phyloP scores from a whole-genome alignment of 1,139 yeast genomes.

The Debaryomycetaceae sp. region DNA sequence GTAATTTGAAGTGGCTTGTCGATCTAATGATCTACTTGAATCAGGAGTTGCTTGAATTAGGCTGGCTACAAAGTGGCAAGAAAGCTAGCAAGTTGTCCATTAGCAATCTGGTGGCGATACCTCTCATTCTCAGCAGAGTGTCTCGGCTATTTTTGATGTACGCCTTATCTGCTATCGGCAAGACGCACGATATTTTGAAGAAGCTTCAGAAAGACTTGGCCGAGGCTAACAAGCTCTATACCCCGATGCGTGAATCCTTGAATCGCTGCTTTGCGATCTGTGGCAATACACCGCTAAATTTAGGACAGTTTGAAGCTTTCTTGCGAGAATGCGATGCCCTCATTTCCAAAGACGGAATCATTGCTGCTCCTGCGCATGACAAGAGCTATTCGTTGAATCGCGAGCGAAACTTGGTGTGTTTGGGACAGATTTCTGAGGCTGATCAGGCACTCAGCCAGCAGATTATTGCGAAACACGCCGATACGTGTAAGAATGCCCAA shows the following conservation, averaged over 20 bases:
- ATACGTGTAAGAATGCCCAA: conserved; percentile 25
- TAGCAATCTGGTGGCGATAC: conserved; percentile 32
- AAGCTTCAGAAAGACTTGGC: conserved; percentile 31
- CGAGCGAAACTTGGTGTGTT: conserved; percentile 60
- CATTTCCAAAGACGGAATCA: conserved; percentile 19
- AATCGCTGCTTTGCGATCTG: conserved; percentile 44
- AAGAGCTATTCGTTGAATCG: conserved; percentile 29
- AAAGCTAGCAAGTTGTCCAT: conserved; percentile 14
- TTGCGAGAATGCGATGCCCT: conserved; percentile 38
- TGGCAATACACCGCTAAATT: conserved; percentile 44
- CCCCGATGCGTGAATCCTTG: conserved; percentile 46
- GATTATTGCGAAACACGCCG: conserved; percentile 23
- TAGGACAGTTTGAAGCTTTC: conserved; percentile 53
- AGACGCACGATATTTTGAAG: conserved; percentile 50
- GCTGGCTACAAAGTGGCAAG: conserved; percentile 12
- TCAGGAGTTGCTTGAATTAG: conserved; percentile 50
- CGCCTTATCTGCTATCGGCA: conserved; percentile 58
- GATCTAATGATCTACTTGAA: conserved; percentile 57
- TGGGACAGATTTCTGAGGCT: conserved; percentile 45
- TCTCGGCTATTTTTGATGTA: conserved; percentile 62
- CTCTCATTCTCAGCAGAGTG: conserved; percentile 52
- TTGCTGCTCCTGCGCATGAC: conserved; percentile 13
- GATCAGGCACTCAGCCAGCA: conserved; percentile 21
- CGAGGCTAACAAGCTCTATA: conserved; percentile 31
- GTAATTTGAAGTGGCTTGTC: conserved; percentile 69